Evolutionary conservation across 2,329 filamentous ascomycete genomes (phyloP).

Genomic region (Colletotrichum limetticola): DNA sequence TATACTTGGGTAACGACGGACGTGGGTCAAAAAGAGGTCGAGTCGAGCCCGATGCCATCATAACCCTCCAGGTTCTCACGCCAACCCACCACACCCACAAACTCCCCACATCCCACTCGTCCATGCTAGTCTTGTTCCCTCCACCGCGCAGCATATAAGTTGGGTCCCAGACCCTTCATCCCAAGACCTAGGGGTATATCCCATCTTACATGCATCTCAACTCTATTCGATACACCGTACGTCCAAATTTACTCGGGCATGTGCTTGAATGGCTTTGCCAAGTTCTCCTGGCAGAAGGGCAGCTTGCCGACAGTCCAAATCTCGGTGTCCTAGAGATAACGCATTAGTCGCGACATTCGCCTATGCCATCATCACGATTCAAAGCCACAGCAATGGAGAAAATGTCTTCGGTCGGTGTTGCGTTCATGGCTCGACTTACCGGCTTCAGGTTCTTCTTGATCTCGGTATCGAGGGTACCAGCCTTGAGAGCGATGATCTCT

Average conservation of each 20-base stretch:
- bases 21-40: background rate
- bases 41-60: constrained; percentile 15
- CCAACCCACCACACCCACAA: constrained; percentile 13
- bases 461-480: constrained; percentile 69
- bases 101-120: constrained; percentile 1
- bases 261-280: constrained; percentile 70
- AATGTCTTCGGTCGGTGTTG: background rate
- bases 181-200: background rate
- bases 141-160: constrained; percentile 7
- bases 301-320: constrained; percentile 78
- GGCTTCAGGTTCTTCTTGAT: constrained; percentile 77
- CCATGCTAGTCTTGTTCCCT: constrained; percentile 1
- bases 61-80: constrained; percentile 34
- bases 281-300: constrained; percentile 74
- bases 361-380: background rate
- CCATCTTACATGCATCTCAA: background rate
- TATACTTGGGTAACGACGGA: constrained; percentile 6
- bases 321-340: constrained; percentile 64
- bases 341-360: background rate
- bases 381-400: background rate
- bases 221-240: background rate
- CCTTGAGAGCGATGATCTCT: constrained; percentile 76
- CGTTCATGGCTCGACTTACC: constrained; percentile 48
- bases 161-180: background rate
- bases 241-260: constrained; percentile 65